Conservation (phyloP, 176 grass and related monocot species). For the Juncus effusus region DNA sequence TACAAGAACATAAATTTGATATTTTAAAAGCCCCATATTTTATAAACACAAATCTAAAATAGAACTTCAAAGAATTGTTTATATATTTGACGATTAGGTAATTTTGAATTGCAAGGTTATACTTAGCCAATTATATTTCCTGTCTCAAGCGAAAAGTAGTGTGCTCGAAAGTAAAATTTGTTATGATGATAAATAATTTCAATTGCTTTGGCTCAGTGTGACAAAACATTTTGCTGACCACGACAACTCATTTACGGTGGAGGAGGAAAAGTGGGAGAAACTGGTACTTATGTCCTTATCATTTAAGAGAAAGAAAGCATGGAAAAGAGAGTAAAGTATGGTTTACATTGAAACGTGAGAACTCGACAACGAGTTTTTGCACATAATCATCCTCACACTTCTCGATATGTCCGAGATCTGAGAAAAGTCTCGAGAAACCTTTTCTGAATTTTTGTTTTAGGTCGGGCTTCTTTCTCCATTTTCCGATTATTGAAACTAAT, state of each 20-base stretch:
- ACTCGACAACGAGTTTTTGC: constrained; percentile 52
- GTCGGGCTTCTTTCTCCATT: constrained; percentile 79
- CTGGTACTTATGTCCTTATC: no score
- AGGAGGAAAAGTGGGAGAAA: no score
- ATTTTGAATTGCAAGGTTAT: not conserved
- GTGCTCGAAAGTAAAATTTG: no score
- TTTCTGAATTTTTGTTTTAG: constrained; percentile 56
- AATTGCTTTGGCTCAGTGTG: no score
- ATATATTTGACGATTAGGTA: not conserved
- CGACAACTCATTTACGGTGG: no score
- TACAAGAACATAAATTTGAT: not conserved
- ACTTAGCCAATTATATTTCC: no score
- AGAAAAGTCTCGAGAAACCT: constrained; percentile 51
- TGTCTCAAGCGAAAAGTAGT: no score
- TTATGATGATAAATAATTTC: no score
- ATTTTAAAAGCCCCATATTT: no score
- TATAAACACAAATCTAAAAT: not conserved
- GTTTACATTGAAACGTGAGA: constrained; percentile 68
- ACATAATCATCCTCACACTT: constrained; percentile 62
- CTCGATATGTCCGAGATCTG: constrained; percentile 49
- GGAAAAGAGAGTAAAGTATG: no score
- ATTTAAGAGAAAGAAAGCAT: no score
- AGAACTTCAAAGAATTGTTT: not conserved
- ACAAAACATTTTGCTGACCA: no score
- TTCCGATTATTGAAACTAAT: constrained; percentile 51